Evolutionary conservation across 2,329 filamentous ascomycete species (phyloP), one percentile per base, ranked within the genome.

Genomic region (Aureobasidium sp.): DNA sequence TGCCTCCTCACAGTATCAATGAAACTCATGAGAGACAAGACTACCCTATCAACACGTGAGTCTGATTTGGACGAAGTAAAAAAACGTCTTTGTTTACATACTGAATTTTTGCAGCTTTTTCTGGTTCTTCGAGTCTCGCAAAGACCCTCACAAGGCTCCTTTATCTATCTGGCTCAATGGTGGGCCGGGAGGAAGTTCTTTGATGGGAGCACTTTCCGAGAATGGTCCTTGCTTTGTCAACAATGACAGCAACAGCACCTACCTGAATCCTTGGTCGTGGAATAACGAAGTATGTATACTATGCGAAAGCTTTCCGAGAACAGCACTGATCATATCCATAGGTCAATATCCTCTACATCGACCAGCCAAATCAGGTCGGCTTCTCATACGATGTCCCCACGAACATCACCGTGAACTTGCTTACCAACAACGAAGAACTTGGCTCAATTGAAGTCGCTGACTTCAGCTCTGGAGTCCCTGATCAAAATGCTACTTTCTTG

Each of bases 101-200:
- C 64, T 65, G 5, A 59, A 59, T 2, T 35, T 50, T 40, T 1
- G 69, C 35, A 67, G 66, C 3, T 83, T 80, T 62, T 84, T 83
- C 64, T 80, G 79, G 78, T 83, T 80, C 61, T 81, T 83, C 59
- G 78, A 81, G 56, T 70, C 78, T 2, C 70, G 78, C 14, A 76
- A 79, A 53, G 72, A 77, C 59, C 71, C 78, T 1, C 59, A 63
- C 8, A 75, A 75, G 60, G 77, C 77, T 1, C 79, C 79, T 1
- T 64, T 81, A 3, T 70, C 74, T 0, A 74, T 81, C 40, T 82
- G 77, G 72, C 72, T 83, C 63, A 78, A 79, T 51, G 79, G 79
- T 16, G 80, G 80, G 0, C 79, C 79, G 0, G 78, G 78, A 2
- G 70, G 70, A 27, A 75, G 73, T 11, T 79, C 74, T 6, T 66